These are phyloP conservation scores for Pichia kudriavzevii DNA, from an alignment of 1,139 yeast species.

Conservation along the genomic window DNA sequence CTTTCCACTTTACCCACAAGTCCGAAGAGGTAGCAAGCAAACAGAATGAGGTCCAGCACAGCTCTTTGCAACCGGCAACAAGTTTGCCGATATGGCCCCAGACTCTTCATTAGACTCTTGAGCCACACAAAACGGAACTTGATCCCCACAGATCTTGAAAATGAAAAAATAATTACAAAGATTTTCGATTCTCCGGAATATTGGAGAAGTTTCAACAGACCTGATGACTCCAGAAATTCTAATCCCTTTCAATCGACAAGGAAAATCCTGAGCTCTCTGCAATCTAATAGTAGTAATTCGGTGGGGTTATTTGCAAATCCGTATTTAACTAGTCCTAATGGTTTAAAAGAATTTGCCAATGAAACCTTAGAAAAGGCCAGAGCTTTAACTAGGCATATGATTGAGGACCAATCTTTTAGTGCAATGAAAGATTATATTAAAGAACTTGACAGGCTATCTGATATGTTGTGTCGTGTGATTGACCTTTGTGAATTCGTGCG, in stretches of 20 bases:
- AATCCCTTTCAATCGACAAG: no score
- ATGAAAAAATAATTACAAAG: conserved; percentile 25
- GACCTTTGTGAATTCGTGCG: conserved; percentile 92
- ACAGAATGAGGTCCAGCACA: no score
- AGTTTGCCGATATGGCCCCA: no score
- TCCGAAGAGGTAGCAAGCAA: no score
- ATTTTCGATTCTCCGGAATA: conserved; percentile 43
- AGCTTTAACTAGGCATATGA: conserved; percentile 47
- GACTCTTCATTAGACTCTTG: no score
- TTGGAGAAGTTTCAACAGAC: conserved; percentile 27
- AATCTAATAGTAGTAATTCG: conserved; percentile 13
- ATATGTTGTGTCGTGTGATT: conserved; percentile 82
- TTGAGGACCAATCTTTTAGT: conserved; percentile 36
- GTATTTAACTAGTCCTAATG: conserved; percentile 59
- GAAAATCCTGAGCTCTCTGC: no score
- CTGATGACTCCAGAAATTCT: no score
- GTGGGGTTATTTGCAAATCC: conserved; percentile 74
- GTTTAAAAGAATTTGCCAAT: conserved; percentile 60
- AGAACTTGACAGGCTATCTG: conserved; percentile 78
- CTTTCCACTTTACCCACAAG: no score
- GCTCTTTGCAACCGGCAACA: no score
- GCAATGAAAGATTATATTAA: conserved; percentile 51
- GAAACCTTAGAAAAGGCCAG: conserved; percentile 60
- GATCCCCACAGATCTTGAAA: no score
- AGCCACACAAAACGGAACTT: no score